Conservation (phyloP, 169 alveolate species). For the Miamiensis avidus region DNA sequence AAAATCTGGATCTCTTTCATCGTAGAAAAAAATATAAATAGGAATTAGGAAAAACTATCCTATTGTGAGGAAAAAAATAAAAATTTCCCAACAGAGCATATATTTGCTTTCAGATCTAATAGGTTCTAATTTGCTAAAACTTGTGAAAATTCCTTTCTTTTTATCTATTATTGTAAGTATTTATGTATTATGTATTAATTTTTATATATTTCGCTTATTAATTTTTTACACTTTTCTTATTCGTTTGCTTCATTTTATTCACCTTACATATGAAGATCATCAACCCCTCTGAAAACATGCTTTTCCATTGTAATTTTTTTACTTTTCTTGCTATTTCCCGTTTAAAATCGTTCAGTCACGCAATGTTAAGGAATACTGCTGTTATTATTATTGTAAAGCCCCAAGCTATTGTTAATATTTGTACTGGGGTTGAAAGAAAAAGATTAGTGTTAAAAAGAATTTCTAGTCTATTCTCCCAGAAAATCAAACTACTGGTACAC, state of each 20-base stretch:
- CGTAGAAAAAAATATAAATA: conserved; percentile 1
- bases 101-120: conserved; percentile 5
- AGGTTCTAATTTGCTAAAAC: background rate
- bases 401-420: no score
- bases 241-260: background rate
- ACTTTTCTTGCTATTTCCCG: no score
- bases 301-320: no score
- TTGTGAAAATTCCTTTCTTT: background rate
- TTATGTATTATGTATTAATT: conserved; percentile 5
- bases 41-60: conserved; percentile 6
- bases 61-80: background rate
- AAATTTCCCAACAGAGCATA: conserved; percentile 16
- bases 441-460: no score
- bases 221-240: background rate
- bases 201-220: background rate
- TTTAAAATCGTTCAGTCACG: no score
- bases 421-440: no score
- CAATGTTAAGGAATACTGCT: no score
- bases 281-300: no score
- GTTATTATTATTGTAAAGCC: no score
- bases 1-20: background rate
- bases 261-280: no score
- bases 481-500: no score
- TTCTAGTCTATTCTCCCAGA: no score
- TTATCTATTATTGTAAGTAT: background rate